Conservation (phyloP, 768 basidiomycete species). For the Kwoniella sp. region DNA sequence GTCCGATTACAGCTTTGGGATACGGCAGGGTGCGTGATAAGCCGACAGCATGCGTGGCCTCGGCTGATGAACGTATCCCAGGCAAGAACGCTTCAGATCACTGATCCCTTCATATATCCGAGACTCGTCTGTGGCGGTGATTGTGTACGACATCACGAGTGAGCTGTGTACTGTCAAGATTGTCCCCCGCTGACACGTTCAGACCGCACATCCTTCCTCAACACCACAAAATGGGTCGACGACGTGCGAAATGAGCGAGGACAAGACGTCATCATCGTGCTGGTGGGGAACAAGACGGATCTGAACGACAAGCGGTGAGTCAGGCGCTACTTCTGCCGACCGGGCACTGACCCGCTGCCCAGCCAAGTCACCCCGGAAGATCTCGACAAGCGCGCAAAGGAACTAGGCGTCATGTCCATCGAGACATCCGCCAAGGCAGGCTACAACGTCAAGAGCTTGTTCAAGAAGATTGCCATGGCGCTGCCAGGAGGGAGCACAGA, state of each 20-base stretch:
- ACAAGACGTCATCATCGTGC: conserved; percentile 94
- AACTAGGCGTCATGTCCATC: conserved; percentile 95
- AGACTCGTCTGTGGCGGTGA: conserved; percentile 96
- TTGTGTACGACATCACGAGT: conserved; percentile 99
- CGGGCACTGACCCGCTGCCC: conserved; percentile 1
- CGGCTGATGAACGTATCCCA: not conserved
- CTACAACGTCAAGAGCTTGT: conserved; percentile 96
- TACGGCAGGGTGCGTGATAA: conserved; percentile 58
- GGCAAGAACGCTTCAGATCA: conserved; percentile 85
- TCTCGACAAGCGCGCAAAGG: conserved; percentile 82
- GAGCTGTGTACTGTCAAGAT: conserved; percentile 46
- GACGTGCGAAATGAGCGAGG: conserved; percentile 96
- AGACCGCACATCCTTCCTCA: conserved; percentile 98
- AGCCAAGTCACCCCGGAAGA: conserved; percentile 99
- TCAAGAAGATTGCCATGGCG: conserved; percentile 99
- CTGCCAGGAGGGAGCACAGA: conserved; percentile 81
- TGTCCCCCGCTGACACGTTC: not conserved
- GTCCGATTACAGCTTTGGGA: conserved; percentile 98
- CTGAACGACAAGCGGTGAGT: conserved; percentile 93
- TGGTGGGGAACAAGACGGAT: conserved; percentile 99
- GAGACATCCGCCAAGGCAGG: conserved; percentile 99
- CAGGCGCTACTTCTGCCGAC: not conserved
- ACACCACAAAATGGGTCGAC: conserved; percentile 99
- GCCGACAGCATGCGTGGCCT: not conserved
- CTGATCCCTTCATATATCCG: conserved; percentile 98